Conservation (phyloP, 2,329 filamentous ascomycete species). For the Teratosphaeria pseudoeucalypti region DNA sequence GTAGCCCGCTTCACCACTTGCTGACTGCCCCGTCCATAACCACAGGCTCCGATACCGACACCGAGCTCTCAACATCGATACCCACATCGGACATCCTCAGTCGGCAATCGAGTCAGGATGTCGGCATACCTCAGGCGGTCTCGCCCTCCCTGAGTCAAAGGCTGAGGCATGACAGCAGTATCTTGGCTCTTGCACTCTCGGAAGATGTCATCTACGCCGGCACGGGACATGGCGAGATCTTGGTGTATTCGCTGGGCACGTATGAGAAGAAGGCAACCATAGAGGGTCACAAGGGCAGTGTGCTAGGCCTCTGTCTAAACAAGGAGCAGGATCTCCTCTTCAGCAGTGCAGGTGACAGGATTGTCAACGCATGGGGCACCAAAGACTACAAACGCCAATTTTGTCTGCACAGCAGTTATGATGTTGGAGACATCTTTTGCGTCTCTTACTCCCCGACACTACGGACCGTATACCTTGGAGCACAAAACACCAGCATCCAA, state of each 20-base stretch:
- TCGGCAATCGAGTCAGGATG: conserved; percentile 14
- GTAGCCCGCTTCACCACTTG: background rate
- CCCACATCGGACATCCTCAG: conserved; percentile 3
- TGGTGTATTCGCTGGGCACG: conserved; percentile 79
- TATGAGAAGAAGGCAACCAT: conserved; percentile 71
- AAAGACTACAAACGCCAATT: conserved; percentile 65
- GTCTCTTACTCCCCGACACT: conserved; percentile 74
- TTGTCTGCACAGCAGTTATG: conserved; percentile 86
- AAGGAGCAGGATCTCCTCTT: conserved; percentile 67
- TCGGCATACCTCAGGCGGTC: conserved; percentile 13
- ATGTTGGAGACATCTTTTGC: conserved; percentile 92
- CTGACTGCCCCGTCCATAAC: background rate
- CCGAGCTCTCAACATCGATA: background rate
- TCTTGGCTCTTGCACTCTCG: conserved; percentile 73
- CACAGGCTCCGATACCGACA: conserved; percentile 9
- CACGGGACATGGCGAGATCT: conserved; percentile 85
- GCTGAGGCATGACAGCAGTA: conserved; percentile 65
- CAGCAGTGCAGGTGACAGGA: conserved; percentile 84
- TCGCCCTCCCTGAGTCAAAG: conserved; percentile 61
- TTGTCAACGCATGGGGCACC: conserved; percentile 90
- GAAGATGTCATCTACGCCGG: conserved; percentile 79
- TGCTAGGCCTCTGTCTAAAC: conserved; percentile 75
- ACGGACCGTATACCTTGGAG: conserved; percentile 79
- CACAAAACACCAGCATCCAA: conserved; percentile 89
- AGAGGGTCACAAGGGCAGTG: conserved; percentile 82